Conservation (phyloP, 2,329 filamentous ascomycete species). For the Aspergillus ruber region DNA sequence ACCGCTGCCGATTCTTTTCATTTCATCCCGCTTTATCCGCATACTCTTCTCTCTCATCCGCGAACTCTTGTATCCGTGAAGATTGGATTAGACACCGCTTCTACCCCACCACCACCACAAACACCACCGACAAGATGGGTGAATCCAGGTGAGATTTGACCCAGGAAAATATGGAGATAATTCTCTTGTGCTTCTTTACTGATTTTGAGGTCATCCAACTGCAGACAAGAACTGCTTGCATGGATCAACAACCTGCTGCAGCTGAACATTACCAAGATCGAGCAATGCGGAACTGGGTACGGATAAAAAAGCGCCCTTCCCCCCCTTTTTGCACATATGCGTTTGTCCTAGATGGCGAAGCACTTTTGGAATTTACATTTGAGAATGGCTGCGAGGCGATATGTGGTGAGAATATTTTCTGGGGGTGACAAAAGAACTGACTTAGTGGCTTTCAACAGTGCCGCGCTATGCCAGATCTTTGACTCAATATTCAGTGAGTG, state of each 20-base stretch:
- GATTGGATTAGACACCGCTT: constrained; percentile 8
- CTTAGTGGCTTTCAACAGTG: constrained; percentile 48
- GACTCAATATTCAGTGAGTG: constrained; percentile 84
- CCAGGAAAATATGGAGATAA: constrained; percentile 7
- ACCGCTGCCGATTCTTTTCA: constrained; percentile 3
- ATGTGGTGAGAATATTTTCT: not conserved
- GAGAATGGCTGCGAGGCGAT: not conserved
- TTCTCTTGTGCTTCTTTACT: constrained; percentile 5
- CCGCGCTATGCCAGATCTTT: constrained; percentile 93
- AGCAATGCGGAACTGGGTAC: constrained; percentile 98
- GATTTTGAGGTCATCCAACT: constrained; percentile 8
- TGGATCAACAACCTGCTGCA: constrained; percentile 98
- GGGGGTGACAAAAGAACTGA: not conserved
- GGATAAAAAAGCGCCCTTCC: constrained; percentile 18
- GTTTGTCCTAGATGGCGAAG: not conserved
- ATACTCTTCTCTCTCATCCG: constrained; percentile 4
- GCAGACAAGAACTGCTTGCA: constrained; percentile 87
- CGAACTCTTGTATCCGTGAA: constrained; percentile 1
- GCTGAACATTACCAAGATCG: constrained; percentile 96
- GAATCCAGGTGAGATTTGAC: constrained; percentile 52
- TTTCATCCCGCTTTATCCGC: constrained; percentile 2
- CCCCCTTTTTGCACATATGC: constrained; percentile 3
- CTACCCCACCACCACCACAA: constrained; percentile 27
- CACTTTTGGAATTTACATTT: not conserved
- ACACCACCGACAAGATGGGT: constrained; percentile 42